Conservation (phyloP, 176 grass and related monocot genomes). For the Ananas comosus region DNA sequence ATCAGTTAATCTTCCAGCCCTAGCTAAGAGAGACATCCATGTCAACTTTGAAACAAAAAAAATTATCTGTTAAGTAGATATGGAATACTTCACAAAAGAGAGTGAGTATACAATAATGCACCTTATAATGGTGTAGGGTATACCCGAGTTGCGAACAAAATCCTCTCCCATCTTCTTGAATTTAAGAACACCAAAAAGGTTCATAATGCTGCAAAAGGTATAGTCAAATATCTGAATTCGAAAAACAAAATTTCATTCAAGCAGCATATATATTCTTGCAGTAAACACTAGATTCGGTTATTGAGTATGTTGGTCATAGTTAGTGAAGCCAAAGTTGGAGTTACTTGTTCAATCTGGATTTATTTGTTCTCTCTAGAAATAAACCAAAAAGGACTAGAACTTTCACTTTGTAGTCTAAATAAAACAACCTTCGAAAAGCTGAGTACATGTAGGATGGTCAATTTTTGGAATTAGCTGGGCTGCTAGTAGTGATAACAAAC, state of each 20-base stretch:
- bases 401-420: no score
- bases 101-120: slow-evolving; percentile 3
- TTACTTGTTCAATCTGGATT: no score
- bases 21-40: slow-evolving; percentile 23
- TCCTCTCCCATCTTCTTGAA: slow-evolving; percentile 97
- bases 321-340: neutral
- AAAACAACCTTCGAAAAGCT: no score
- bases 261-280: neutral
- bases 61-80: neutral
- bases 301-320: slow-evolving; percentile 12
- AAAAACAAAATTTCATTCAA: neutral
- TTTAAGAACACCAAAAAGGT: slow-evolving; percentile 95
- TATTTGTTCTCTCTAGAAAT: no score
- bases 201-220: slow-evolving; percentile 63
- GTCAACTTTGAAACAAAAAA: neutral
- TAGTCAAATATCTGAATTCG: neutral
- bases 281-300: neutral
- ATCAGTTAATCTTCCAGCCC: slow-evolving; percentile 87
- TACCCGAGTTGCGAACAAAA: slow-evolving; percentile 54
- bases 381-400: no score
- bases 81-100: neutral
- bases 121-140: slow-evolving; percentile 95
- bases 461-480: no score
- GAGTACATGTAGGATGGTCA: no score
- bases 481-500: no score